phyloP scores from a whole-genome alignment of 139 green algal species.

The Chlorella sp. region DNA sequence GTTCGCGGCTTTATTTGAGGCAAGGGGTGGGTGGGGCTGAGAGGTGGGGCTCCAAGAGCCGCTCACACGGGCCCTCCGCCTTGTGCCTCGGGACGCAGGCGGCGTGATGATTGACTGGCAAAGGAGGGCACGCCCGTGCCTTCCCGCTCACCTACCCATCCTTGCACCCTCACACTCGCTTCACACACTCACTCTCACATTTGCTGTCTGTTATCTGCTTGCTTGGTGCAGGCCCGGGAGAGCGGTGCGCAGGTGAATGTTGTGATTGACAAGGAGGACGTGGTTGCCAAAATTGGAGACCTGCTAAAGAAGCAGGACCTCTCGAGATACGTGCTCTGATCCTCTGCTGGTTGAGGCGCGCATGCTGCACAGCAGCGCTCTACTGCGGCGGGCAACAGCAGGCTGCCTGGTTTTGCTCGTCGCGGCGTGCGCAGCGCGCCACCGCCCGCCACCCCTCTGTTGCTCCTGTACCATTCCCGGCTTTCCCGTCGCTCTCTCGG shows the following conservation, averaged over 20 bases:
- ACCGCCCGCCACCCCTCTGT: background rate
- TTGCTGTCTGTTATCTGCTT: too few relatives aligned
- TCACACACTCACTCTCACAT: too few relatives aligned
- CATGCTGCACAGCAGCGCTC: background rate
- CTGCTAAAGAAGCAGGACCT: constrained; percentile 83
- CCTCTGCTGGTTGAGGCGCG: background rate
- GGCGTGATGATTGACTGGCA: too few relatives aligned
- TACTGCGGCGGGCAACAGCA: background rate
- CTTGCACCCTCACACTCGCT: too few relatives aligned
- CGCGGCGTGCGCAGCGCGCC: too few relatives aligned
- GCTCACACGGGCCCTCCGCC: too few relatives aligned
- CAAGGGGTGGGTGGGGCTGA: too few relatives aligned
- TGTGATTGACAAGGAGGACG: constrained; percentile 69
- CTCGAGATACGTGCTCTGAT: constrained; percentile 77
- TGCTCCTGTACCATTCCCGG: background rate
- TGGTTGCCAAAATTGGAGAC: constrained; percentile 64
- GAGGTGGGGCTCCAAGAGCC: too few relatives aligned
- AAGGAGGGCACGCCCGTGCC: too few relatives aligned
- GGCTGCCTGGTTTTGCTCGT: background rate
- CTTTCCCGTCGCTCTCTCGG: background rate
- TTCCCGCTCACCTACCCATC: background rate
- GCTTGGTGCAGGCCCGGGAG: constrained; percentile 45
- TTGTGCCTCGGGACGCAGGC: too few relatives aligned
- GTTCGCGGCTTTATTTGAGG: too few relatives aligned
- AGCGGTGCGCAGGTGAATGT: constrained; percentile 38